These are phyloP conservation scores for Coemansia sp. DNA, from an alignment of 192 early-diverging fungal genomes.

Conservation along the genomic window DNA sequence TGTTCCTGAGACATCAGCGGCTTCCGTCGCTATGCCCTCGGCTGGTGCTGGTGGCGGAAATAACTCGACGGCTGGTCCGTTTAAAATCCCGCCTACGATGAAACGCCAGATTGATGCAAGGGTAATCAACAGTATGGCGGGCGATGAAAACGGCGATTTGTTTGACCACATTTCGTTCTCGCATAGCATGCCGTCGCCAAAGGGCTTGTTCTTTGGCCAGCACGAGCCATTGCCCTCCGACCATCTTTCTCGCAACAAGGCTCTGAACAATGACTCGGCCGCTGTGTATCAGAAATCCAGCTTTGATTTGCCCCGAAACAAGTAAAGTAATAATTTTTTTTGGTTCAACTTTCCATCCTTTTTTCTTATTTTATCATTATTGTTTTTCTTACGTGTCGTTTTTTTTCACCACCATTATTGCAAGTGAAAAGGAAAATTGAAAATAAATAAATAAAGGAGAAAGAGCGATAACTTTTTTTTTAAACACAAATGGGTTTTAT, in stretches of 20 bases:
- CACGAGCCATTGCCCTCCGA: not conserved
- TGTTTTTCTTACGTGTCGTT: not conserved
- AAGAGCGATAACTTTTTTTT: not conserved
- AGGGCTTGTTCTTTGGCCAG: conserved; percentile 18
- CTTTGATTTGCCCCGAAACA: conserved; percentile 35
- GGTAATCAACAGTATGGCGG: conserved; percentile 1
- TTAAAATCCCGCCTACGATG: conserved; percentile 16
- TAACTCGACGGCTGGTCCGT: conserved; percentile 7
- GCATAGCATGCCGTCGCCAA: conserved; percentile 51
- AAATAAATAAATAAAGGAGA: no score
- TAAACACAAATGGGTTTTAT: not conserved
- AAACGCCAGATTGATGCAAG: conserved; percentile 16
- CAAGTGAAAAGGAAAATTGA: no score
- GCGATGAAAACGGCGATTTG: conserved; percentile 4
- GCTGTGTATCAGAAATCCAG: conserved; percentile 25
- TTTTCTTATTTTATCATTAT: not conserved
- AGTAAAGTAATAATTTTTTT: conserved; percentile 1
- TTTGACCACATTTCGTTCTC: conserved; percentile 25
- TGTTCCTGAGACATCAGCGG: conserved; percentile 2
- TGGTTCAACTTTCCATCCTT: not conserved
- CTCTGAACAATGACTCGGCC: conserved; percentile 9
- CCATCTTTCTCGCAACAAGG: conserved; percentile 4
- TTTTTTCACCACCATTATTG: no score
- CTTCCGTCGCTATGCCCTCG: not conserved
- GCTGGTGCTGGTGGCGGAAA: not conserved